Percentiles rank a stretch among this genome's conserved stretches.
Evolutionary conservation across 2,329 filamentous ascomycete genomes (phyloP).

Genomic region (Colletotrichum gloeosporioides): DNA sequence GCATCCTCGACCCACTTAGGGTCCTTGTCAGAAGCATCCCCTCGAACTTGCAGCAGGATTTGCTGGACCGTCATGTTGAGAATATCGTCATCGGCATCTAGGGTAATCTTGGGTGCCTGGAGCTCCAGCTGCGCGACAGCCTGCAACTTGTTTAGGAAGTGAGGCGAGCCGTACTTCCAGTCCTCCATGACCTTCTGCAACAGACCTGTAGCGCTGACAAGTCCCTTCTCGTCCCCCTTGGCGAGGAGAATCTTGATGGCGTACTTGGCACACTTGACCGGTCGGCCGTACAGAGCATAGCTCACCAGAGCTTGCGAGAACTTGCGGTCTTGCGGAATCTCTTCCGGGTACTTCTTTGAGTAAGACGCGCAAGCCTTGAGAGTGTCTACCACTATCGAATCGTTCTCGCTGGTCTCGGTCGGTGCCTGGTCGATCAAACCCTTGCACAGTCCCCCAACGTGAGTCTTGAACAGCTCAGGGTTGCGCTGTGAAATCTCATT

Average conservation of each 20-base stretch:
- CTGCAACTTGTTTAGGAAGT: constrained; percentile 78
- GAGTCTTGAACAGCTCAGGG: constrained; percentile 89
- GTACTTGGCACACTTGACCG: constrained; percentile 87
- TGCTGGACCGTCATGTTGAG: constrained; percentile 78
- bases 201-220: constrained; percentile 85
- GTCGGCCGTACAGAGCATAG: constrained; percentile 83
- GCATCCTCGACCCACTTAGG: constrained; percentile 72
- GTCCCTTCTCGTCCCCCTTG: constrained; percentile 72
- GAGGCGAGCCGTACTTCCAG: constrained; percentile 73
- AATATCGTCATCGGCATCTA: constrained; percentile 78
- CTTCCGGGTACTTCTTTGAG: constrained; percentile 81
- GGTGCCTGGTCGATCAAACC: constrained; percentile 84
- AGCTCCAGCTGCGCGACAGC: constrained; percentile 78
- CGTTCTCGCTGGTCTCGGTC: constrained; percentile 69
- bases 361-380: constrained; percentile 94
- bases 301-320: constrained; percentile 82
- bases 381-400: constrained; percentile 81
- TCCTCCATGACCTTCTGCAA: constrained; percentile 76
- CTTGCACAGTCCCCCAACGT: constrained; percentile 90
- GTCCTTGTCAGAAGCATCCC: constrained; percentile 60
- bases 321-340: constrained; percentile 81
- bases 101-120: constrained; percentile 73
- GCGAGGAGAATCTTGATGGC: constrained; percentile 89
- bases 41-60: constrained; percentile 74
- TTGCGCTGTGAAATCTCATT: constrained; percentile 91